phyloP scores from a whole-genome alignment of 1,139 yeast species.

The Lizanozyma gosingica region DNA sequence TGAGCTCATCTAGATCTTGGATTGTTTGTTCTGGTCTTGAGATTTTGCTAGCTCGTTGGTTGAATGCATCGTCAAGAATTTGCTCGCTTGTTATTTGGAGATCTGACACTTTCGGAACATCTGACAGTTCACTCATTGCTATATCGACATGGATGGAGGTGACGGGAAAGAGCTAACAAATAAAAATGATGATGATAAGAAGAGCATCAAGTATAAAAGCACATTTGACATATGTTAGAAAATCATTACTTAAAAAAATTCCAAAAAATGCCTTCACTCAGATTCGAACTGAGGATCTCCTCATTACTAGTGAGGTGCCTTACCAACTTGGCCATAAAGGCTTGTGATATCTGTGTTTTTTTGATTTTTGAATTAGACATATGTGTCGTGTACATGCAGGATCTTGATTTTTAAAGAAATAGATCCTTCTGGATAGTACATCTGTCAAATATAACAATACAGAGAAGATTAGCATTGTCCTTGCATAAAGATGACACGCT shows the following conservation, averaged over 20 bases:
- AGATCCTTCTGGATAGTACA: too few relatives aligned
- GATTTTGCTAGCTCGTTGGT: conserved; percentile 20
- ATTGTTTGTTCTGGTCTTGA: conserved; percentile 46
- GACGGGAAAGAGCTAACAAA: too few relatives aligned
- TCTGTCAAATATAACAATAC: conserved; percentile 74
- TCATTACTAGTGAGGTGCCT: conserved; percentile 43
- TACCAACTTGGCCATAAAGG: conserved; percentile 39
- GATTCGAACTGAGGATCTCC: conserved; percentile 43
- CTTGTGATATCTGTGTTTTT: too few relatives aligned
- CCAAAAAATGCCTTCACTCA: conserved; percentile 26
- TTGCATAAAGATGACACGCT: conserved; percentile 99
- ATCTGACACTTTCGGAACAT: not conserved
- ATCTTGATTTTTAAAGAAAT: too few relatives aligned
- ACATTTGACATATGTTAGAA: not conserved
- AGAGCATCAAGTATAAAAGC: not conserved
- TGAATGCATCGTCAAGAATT: conserved; percentile 30
- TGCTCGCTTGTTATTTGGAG: conserved; percentile 22
- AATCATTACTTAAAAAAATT: not conserved
- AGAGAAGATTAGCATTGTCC: conserved; percentile 99
- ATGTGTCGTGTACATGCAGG: too few relatives aligned
- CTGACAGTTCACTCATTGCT: not conserved
- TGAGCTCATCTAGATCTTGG: conserved; percentile 72
- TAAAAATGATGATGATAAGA: not conserved
- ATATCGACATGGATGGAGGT: not conserved
- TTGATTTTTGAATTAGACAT: too few relatives aligned